A percentile compares a stretch with the other conserved stretches of the same genome.
Evolutionary conservation across 495 filamentous ascomycete species (phyloP).

Genomic region (Penicillium steckii): DNA sequence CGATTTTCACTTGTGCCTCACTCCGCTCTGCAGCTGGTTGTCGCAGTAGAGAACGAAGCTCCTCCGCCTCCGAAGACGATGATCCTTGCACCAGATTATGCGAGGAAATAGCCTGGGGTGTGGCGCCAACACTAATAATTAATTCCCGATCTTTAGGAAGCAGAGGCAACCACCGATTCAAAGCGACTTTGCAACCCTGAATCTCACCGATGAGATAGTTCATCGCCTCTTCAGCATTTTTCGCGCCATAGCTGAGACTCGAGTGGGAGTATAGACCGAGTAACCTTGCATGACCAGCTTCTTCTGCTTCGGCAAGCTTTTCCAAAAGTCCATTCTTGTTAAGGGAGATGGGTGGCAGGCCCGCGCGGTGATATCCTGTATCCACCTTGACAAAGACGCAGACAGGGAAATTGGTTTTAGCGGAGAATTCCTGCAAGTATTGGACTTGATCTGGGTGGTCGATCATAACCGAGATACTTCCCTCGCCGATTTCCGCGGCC

Average conservation of each 20-base stretch:
- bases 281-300: slow-evolving; percentile 40
- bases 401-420: slow-evolving; percentile 39
- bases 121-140: slow-evolving; percentile 74
- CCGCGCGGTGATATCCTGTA: slow-evolving; percentile 74
- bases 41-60: slow-evolving; percentile 20
- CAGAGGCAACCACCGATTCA: slow-evolving; percentile 32
- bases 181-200: slow-evolving; percentile 50
- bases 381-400: slow-evolving; percentile 76
- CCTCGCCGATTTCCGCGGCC: slow-evolving; percentile 46
- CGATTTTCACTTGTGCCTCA: slow-evolving; percentile 45
- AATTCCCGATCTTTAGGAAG: slow-evolving; percentile 36
- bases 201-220: slow-evolving; percentile 61
- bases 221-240: slow-evolving; percentile 54
- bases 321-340: slow-evolving; percentile 52
- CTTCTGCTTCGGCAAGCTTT: slow-evolving; percentile 41
- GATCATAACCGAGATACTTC: slow-evolving; percentile 63
- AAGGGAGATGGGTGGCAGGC: slow-evolving; percentile 53
- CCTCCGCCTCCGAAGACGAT: slow-evolving; percentile 14
- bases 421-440: slow-evolving; percentile 37
- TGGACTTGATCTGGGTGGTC: slow-evolving; percentile 67
- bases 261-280: slow-evolving; percentile 78
- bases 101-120: slow-evolving; percentile 68
- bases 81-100: slow-evolving; percentile 38
- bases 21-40: slow-evolving; percentile 11
- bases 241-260: slow-evolving; percentile 66